Evolutionary conservation across 148 eudicot species (phyloP).

Genomic region (Nyssa sinensis): DNA sequence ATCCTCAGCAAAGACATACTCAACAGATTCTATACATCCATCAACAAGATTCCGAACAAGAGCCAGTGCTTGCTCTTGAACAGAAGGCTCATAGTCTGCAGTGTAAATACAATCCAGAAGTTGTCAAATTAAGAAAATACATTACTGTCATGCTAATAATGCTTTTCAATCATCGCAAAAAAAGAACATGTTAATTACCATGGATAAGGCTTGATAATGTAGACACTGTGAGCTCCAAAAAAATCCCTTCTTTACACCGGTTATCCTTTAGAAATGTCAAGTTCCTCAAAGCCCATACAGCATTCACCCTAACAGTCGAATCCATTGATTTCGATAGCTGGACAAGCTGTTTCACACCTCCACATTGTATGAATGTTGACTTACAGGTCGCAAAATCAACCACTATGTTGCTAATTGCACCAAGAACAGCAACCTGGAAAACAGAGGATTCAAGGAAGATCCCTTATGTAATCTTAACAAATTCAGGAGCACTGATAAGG

Average conservation of each 20-base stretch:
- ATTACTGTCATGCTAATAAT: neutral
- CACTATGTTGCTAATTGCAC: constrained; percentile 76
- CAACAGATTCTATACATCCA: constrained; percentile 63
- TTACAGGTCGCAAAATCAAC: constrained; percentile 70
- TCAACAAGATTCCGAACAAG: constrained; percentile 82
- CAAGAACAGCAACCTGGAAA: constrained; percentile 84
- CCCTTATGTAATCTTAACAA: neutral
- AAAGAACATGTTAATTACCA: constrained; percentile 43
- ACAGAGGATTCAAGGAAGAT: constrained; percentile 6
- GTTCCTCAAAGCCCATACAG: constrained; percentile 80
- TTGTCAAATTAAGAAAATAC: neutral
- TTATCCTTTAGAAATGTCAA: constrained; percentile 64
- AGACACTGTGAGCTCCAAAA: constrained; percentile 62
- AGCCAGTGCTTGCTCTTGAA: constrained; percentile 93
- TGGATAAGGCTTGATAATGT: constrained; percentile 70
- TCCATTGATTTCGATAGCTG: constrained; percentile 91
- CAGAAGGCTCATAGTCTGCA: constrained; percentile 79
- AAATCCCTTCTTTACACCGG: constrained; percentile 59
- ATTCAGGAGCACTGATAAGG: neutral
- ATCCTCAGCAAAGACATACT: constrained; percentile 63
- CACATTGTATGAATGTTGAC: constrained; percentile 62
- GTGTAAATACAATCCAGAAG: neutral
- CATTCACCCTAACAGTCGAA: constrained; percentile 64
- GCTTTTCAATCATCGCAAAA: neutral
- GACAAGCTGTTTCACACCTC: constrained; percentile 81